These are phyloP conservation scores for Sporothrix pallida DNA, from an alignment of 2,329 filamentous ascomycete genomes.

Conservation along the genomic window DNA sequence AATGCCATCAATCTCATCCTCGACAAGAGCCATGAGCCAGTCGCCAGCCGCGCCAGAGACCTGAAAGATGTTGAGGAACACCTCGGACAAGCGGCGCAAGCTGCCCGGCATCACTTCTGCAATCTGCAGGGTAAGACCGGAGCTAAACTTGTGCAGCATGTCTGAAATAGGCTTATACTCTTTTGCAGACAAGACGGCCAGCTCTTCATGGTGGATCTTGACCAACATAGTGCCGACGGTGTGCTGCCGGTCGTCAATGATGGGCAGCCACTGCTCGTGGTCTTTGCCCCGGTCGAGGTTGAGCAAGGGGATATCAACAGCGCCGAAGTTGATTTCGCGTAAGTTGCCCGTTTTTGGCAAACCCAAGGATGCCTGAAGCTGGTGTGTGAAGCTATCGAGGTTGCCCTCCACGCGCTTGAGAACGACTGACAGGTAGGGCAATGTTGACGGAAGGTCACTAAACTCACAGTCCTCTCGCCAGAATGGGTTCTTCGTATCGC, in stretches of 20 bases:
- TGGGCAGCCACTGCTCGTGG: constrained; percentile 85
- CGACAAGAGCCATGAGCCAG: constrained; percentile 91
- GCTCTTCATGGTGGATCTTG: constrained; percentile 82
- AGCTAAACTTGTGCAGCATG: constrained; percentile 81
- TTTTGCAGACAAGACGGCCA: constrained; percentile 82
- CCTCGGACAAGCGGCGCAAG: constrained; percentile 80
- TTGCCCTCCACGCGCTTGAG: constrained; percentile 69
- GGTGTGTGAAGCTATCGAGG: constrained; percentile 53
- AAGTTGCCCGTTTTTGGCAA: constrained; percentile 51
- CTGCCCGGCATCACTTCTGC: constrained; percentile 78
- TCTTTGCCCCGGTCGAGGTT: constrained; percentile 78
- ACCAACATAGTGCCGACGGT: constrained; percentile 83
- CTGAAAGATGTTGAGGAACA: constrained; percentile 92
- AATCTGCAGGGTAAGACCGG: constrained; percentile 83
- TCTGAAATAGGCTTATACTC: constrained; percentile 86
- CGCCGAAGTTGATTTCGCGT: constrained; percentile 65
- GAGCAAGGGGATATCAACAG: constrained; percentile 81
- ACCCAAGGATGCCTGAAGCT: constrained; percentile 52
- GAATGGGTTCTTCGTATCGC: constrained; percentile 74
- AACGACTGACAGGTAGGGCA: constrained; percentile 72
- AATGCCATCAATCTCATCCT: constrained; percentile 95
- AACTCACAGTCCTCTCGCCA: constrained; percentile 86
- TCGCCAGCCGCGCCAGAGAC: constrained; percentile 82
- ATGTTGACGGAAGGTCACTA: constrained; percentile 69
- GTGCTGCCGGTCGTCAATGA: constrained; percentile 77